Percentiles rank a stretch among this genome's conserved stretches.
Evolutionary conservation across 495 filamentous ascomycete genomes (phyloP).

Genomic region (Barbatosphaeria neglecta): DNA sequence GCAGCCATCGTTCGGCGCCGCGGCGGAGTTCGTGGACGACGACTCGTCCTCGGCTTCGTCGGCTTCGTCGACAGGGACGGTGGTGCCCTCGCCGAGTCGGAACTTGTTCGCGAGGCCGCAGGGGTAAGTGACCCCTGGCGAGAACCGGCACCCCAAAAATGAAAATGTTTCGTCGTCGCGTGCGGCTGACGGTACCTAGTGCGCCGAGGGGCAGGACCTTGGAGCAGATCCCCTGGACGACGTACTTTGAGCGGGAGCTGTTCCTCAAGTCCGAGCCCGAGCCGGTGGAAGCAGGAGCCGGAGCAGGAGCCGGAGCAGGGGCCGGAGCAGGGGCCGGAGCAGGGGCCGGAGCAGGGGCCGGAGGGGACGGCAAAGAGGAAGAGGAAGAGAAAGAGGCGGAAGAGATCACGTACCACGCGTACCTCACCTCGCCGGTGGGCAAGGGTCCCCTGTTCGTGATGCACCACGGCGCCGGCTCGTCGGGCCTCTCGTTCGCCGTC

Average conservation of each 20-base stretch:
- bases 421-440: constrained; percentile 56
- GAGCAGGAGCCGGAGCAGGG: no score
- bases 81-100: constrained; percentile 66
- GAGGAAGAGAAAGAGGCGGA: no score
- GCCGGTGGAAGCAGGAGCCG: not conserved
- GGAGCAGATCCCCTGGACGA: constrained; percentile 65
- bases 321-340: no score
- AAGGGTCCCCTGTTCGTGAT: constrained; percentile 72
- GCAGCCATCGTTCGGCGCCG: no score
- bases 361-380: constrained; percentile 10
- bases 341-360: no score
- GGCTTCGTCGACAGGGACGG: constrained; percentile 76
- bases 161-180: no score
- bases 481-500: constrained; percentile 75
- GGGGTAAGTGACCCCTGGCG: constrained; percentile 35
- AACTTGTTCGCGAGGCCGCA: constrained; percentile 60
- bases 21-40: constrained; percentile 46
- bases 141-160: no score
- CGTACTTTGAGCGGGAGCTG: constrained; percentile 80
- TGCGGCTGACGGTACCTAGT: constrained; percentile 16
- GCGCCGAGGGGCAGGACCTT: constrained; percentile 27
- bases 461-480: constrained; percentile 86
- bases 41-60: constrained; percentile 67
- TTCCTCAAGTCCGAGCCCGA: constrained; percentile 37
- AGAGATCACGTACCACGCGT: constrained; percentile 63